Evolutionary conservation across 306 rosid species (phyloP).

Genomic region (Glycyrrhiza uralensis): DNA sequence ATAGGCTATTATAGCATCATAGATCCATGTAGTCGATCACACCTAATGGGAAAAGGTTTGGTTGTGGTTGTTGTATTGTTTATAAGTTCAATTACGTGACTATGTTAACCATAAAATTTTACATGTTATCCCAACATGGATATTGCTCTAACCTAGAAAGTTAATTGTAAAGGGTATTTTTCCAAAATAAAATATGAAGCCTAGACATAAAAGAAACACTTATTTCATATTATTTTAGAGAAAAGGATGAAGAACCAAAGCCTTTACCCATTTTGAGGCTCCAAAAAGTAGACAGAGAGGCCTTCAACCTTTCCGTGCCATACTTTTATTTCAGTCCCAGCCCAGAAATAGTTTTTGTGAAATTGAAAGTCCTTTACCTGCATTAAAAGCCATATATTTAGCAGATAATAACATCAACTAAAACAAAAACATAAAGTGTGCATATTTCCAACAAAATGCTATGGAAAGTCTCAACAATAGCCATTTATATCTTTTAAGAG

Average conservation of each 20-base stretch:
- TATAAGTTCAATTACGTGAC: neutral
- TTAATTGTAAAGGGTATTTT: neutral
- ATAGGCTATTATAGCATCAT: too few species aligned
- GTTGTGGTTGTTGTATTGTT: too few species aligned
- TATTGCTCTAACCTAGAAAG: conserved; percentile 15
- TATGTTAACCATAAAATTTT: neutral
- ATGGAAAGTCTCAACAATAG: conserved; percentile 5
- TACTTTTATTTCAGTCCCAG: conserved; percentile 88
- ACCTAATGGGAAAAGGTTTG: too few species aligned
- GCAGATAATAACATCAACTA: conserved; percentile 9
- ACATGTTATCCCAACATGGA: conserved; percentile 5
- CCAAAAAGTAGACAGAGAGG: conserved; percentile 87
- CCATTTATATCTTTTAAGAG: neutral
- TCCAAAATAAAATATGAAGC: neutral
- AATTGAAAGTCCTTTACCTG: conserved; percentile 75
- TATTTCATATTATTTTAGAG: neutral
- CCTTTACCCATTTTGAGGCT: conserved; percentile 88
- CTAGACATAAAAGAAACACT: neutral
- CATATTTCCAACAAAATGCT: conserved; percentile 23
- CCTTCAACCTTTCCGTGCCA: conserved; percentile 96
- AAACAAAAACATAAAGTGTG: neutral
- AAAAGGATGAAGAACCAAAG: conserved; percentile 21
- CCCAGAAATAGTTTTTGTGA: conserved; percentile 61
- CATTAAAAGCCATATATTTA: conserved; percentile 29
- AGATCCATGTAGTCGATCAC: too few species aligned